Evolutionary conservation across 2,329 filamentous ascomycete genomes (phyloP).

Genomic region (Ascochyta koolunga): DNA sequence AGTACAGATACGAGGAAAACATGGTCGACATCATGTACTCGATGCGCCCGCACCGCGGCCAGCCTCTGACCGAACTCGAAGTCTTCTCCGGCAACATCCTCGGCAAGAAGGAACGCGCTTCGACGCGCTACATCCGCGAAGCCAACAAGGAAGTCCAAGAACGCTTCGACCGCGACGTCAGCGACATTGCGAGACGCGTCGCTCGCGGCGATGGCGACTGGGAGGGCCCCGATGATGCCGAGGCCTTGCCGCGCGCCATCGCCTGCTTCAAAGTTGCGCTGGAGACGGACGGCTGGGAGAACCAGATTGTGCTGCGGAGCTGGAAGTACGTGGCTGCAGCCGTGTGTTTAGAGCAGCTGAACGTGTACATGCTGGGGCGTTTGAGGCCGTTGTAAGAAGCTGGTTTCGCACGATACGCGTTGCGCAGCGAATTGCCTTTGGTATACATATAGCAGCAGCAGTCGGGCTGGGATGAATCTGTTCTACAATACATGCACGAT

Average conservation of each 20-base stretch:
- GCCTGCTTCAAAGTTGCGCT: conserved; percentile 56
- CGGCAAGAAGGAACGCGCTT: conserved; percentile 53
- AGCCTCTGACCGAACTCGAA: conserved; percentile 42
- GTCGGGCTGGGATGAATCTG: not conserved
- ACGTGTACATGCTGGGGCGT: conserved; percentile 28
- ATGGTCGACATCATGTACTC: conserved; percentile 56
- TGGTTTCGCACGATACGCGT: not conserved
- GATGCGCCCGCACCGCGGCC: conserved; percentile 32
- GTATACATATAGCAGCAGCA: not conserved
- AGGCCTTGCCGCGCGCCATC: conserved; percentile 57
- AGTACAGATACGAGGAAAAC: conserved; percentile 58
- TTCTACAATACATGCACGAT: too few relatives aligned
- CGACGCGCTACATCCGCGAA: conserved; percentile 38
- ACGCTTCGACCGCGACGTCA: conserved; percentile 52
- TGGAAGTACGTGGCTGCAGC: conserved; percentile 61
- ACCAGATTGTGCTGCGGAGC: conserved; percentile 49
- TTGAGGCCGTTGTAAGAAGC: conserved; percentile 23
- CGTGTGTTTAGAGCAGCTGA: conserved; percentile 58
- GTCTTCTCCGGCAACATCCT: conserved; percentile 65
- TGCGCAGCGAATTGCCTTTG: not conserved
- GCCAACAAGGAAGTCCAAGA: conserved; percentile 46
- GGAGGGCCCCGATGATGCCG: conserved; percentile 35
- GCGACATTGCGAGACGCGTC: conserved; percentile 53
- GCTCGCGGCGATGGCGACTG: conserved; percentile 44
- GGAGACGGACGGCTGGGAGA: conserved; percentile 41